These are phyloP conservation scores for Tylopilus vinaceipallidus DNA, from an alignment of 768 basidiomycete genomes.

Conservation along the genomic window DNA sequence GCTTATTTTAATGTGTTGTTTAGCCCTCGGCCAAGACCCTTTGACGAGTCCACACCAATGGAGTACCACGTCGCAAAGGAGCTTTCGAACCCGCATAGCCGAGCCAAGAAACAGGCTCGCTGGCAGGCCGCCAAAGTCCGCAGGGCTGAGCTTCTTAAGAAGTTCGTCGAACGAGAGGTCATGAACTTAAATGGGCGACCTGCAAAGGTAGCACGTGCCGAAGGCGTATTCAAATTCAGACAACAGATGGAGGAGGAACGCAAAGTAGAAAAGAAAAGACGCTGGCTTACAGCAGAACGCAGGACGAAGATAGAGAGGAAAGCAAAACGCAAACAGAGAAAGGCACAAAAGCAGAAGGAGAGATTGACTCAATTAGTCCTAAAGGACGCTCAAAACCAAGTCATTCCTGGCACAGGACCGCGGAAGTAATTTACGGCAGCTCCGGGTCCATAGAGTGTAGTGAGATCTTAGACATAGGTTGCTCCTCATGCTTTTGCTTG, in stretches of 20 bases:
- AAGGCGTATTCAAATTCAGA: conserved; percentile 75
- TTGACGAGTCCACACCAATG: conserved; percentile 54
- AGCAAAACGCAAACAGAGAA: conserved; percentile 41
- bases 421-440: conserved; percentile 8
- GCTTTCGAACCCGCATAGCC: conserved; percentile 77
- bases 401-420: conserved; percentile 39
- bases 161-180: conserved; percentile 54
- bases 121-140: conserved; percentile 60
- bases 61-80: conserved; percentile 68
- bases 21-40: conserved; percentile 40
- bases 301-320: conserved; percentile 38
- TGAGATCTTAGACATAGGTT: not conserved
- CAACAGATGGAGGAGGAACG: conserved; percentile 55
- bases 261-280: conserved; percentile 59
- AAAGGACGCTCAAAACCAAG: conserved; percentile 56
- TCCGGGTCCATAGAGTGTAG: not conserved
- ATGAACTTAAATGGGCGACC: conserved; percentile 59
- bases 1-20: conserved; percentile 56
- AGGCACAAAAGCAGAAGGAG: conserved; percentile 48
- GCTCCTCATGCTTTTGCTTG: not conserved
- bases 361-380: conserved; percentile 52
- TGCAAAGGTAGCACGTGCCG: conserved; percentile 60
- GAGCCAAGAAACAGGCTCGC: conserved; percentile 76
- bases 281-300: conserved; percentile 40
- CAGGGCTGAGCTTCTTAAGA: conserved; percentile 48